Conservation (phyloP, 192 early-diverging fungal genomes). For the Coemansia sp. region DNA sequence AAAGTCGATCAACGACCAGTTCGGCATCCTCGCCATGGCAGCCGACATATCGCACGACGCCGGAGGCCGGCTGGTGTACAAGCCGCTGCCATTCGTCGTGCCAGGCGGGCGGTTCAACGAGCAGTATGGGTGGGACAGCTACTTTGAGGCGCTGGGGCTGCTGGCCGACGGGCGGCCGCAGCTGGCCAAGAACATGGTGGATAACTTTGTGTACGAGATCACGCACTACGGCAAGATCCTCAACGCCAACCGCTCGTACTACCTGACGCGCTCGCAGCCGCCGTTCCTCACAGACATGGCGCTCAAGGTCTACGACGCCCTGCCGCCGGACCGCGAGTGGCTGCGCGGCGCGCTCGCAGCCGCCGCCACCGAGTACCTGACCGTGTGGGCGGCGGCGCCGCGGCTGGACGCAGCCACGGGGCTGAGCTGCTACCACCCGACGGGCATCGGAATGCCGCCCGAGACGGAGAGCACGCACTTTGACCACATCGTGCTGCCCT, state of each 20-base stretch:
- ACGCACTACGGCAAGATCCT: constrained; percentile 98
- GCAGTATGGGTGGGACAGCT: constrained; percentile 99
- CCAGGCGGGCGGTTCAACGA: constrained; percentile 99
- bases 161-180: constrained; percentile 84
- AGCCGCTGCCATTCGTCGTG: constrained; percentile 93
- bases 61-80: constrained; percentile 56
- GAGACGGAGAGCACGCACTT: constrained; percentile 96
- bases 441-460: constrained; percentile 94
- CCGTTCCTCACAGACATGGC: constrained; percentile 99
- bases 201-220: constrained; percentile 98
- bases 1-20: constrained; percentile 84
- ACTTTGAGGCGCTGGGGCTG: constrained; percentile 92
- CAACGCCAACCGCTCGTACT: constrained; percentile 98
- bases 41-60: constrained; percentile 57
- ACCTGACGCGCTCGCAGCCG: constrained; percentile 95
- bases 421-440: constrained; percentile 84
- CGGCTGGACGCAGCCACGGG: constrained; percentile 77
- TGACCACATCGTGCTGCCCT: constrained; percentile 85
- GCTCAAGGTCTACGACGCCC: constrained; percentile 71
- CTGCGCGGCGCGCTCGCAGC: constrained; percentile 68
- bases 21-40: constrained; percentile 89
- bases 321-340: constrained; percentile 65
- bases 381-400: constrained; percentile 86
- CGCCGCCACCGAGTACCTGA: constrained; percentile 89
- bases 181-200: constrained; percentile 93